These are phyloP conservation scores for Pterocarpus macrocarpus DNA, from an alignment of 306 rosid species.

Conservation along the genomic window DNA sequence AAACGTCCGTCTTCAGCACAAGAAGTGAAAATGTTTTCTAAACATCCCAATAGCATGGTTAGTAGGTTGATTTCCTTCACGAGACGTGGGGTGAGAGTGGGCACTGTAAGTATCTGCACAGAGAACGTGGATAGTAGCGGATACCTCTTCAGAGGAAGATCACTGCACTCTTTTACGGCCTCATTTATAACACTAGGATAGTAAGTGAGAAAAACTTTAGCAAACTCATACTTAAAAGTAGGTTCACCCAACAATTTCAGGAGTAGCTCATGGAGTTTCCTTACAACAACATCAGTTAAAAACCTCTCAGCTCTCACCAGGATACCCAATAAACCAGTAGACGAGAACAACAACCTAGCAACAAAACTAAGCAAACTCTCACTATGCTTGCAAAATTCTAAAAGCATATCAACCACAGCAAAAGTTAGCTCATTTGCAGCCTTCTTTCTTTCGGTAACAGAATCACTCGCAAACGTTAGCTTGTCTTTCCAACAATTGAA, in stretches of 20 bases:
- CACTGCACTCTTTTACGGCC: constrained; percentile 62
- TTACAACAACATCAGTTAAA: constrained; percentile 60
- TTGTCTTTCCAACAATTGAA: constrained; percentile 74
- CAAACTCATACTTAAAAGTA: constrained; percentile 83
- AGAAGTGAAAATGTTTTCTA: constrained; percentile 77
- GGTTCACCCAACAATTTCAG: constrained; percentile 94
- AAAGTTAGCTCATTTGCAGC: constrained; percentile 77
- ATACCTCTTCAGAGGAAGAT: constrained; percentile 59
- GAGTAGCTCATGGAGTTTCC: constrained; percentile 85
- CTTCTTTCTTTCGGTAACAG: constrained; percentile 56
- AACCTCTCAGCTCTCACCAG: constrained; percentile 85
- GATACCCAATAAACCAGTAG: constrained; percentile 66
- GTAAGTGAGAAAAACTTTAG: constrained; percentile 84
- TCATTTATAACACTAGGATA: constrained; percentile 83
- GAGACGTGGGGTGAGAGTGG: constrained; percentile 89
- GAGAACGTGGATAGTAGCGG: constrained; percentile 78
- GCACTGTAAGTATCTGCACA: constrained; percentile 96
- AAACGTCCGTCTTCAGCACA: constrained; percentile 77
- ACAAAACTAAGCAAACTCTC: constrained; percentile 96
- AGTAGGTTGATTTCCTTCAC: constrained; percentile 92
- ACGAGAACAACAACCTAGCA: constrained; percentile 66
- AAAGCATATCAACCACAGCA: constrained; percentile 85
- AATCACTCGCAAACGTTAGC: constrained; percentile 55
- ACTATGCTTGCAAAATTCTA: constrained; percentile 85
- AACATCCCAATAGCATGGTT: constrained; percentile 77